Evolutionary conservation across 805 yeast species (phyloP).

Genomic region (Metschnikowia colocasiae): DNA sequence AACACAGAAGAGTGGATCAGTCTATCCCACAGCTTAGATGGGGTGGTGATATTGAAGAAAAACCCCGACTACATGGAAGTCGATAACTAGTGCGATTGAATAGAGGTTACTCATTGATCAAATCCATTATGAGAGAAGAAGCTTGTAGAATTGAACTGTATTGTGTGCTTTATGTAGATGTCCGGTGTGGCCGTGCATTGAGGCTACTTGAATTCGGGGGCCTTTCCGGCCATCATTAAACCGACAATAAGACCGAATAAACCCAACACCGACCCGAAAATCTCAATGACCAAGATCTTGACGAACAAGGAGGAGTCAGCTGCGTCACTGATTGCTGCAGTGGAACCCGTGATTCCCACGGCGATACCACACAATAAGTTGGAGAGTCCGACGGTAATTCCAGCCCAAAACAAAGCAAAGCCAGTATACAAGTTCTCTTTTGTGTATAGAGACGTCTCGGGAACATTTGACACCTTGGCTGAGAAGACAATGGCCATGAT

Average conservation of each 20-base stretch:
- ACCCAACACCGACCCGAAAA: conserved; percentile 95
- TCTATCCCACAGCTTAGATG: conserved; percentile 79
- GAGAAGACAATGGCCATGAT: conserved; percentile 97
- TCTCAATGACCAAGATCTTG: conserved; percentile 93
- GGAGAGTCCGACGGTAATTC: conserved; percentile 88
- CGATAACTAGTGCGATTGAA: conserved; percentile 27
- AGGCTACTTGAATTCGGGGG: conserved; percentile 69
- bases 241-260: conserved; percentile 96
- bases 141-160: conserved; percentile 3
- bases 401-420: conserved; percentile 96
- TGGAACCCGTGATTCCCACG: conserved; percentile 95
- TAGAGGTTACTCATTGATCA: not conserved
- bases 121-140: not conserved
- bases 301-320: conserved; percentile 94
- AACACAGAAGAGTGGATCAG: conserved; percentile 83
- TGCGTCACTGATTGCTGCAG: conserved; percentile 98
- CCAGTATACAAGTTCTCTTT: conserved; percentile 91
- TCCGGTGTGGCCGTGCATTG: not conserved
- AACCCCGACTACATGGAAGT: conserved; percentile 79
- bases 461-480: conserved; percentile 73
- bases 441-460: conserved; percentile 61
- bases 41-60: conserved; percentile 87
- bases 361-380: conserved; percentile 95
- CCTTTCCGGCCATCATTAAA: conserved; percentile 93
- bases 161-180: not conserved